Evolutionary conservation across 2,329 filamentous ascomycete species (phyloP), one percentile per base, ranked within the genome.

Genomic region (Talaromyces sp.): DNA sequence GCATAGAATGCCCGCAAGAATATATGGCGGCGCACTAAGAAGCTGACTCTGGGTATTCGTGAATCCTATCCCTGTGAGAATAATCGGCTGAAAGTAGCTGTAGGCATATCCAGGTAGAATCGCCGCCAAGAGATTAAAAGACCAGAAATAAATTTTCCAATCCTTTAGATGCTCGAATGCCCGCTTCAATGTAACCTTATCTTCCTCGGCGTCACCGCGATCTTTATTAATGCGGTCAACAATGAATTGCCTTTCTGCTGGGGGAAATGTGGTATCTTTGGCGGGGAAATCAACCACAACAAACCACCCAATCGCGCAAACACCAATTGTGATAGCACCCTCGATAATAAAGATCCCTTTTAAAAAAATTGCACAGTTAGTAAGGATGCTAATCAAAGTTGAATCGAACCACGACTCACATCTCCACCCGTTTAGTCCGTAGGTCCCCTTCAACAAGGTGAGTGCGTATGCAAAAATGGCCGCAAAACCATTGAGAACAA

Each of bases 51-150:
- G 40, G 9, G 40, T 14, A 14, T 42, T 14, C 16, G 8, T 34
- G 36, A 8, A 54, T 33, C 53, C 53, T 23, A 56, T 23, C 16
- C 53, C 66, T 7, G 71, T 70, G 5, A 96, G 84, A 67, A 95
- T 90, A 68, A 93, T 85, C 6, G 91, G 90, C 4, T 93, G 76
- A 71, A 93, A 94, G 74, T 90, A 94, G 2, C 89, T 88, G 8
- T 95, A 83, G 0, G 90, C 86, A 72, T 95, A 95, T n/a, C 83
- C 83, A 72, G 83, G 84, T 59, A 85, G 79, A 66, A 80, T 62
- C 0, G 81, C 83, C 2, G 72, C 79, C 82, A 83, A 85, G 56
- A 85, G 76, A 67, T 85, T 85, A 61, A 77, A 66, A 63, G 30
- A 31, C 30, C 30, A 31, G 30, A 31, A 31, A 31, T 31, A 31